Evolutionary conservation across 331 rosid species (phyloP).

Genomic region (Rhamnella rubrinervis): DNA sequence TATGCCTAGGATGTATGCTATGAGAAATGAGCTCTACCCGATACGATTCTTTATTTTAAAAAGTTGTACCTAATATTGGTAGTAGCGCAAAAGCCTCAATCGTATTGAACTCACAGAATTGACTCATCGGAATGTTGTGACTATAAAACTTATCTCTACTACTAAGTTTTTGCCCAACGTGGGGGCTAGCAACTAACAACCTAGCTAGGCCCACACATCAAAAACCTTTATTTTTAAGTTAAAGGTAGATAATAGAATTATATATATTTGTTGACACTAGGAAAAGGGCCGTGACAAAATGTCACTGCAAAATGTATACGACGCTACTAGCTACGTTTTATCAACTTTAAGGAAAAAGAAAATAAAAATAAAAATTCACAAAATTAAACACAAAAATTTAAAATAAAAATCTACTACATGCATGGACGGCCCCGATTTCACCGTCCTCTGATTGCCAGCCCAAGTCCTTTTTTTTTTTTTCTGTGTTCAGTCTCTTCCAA

Average conservation of each 20-base stretch:
- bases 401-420: slow-evolving; percentile 18
- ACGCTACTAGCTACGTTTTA: slow-evolving; percentile 15
- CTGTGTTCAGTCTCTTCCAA: slow-evolving; percentile 17
- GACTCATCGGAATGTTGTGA: too few species aligned
- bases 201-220: not conserved
- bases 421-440: slow-evolving; percentile 17
- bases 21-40: too few species aligned
- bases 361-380: not conserved
- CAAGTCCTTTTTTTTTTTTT: slow-evolving; percentile 8
- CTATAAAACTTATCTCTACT: too few species aligned
- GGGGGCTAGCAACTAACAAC: not conserved
- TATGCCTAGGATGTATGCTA: too few species aligned
- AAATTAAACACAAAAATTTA: not conserved
- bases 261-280: slow-evolving; percentile 7
- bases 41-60: too few species aligned
- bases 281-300: slow-evolving; percentile 21
- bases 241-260: slow-evolving; percentile 12
- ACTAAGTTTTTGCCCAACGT: too few species aligned
- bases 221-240: slow-evolving; percentile 3
- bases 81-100: too few species aligned
- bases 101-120: too few species aligned
- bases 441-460: slow-evolving; percentile 9
- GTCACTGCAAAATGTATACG: slow-evolving; percentile 13
- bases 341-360: slow-evolving; percentile 11
- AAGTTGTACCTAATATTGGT: too few species aligned